Conservation (phyloP, 305 asterid genomes). For the Stenogyne calaminthoides region DNA sequence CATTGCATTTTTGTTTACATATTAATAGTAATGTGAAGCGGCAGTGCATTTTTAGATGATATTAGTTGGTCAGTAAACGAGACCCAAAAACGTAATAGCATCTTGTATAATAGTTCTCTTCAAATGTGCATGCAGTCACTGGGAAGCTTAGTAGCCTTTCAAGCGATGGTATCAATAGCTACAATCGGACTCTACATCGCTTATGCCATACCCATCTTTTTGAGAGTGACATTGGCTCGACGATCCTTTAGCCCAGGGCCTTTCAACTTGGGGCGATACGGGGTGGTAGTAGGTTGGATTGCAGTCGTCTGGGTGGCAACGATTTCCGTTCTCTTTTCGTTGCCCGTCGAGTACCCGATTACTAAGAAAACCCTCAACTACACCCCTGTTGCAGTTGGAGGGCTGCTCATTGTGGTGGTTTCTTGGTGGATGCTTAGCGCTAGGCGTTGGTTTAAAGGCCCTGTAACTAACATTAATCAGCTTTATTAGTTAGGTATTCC, state of each 20-base stretch:
- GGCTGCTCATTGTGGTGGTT: constrained; percentile 59
- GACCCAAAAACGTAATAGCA: too few species aligned
- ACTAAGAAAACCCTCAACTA: constrained; percentile 78
- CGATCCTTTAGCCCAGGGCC: constrained; percentile 79
- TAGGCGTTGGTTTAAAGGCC: constrained; percentile 95
- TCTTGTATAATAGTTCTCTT: too few species aligned
- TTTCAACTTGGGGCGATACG: constrained; percentile 76
- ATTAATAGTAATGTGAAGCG: too few species aligned
- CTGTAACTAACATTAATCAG: constrained; percentile 53
- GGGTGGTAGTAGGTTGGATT: constrained; percentile 72
- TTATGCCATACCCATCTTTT: constrained; percentile 84
- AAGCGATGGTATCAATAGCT: constrained; percentile 97
- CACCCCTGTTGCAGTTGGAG: constrained; percentile 95
- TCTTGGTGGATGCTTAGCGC: constrained; percentile 70
- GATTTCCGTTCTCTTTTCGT: constrained; percentile 85
- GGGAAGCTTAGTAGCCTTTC: constrained; percentile 91
- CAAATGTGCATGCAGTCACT: constrained; percentile 67
- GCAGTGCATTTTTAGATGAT: too few species aligned
- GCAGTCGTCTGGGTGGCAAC: constrained; percentile 83
- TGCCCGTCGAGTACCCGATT: constrained; percentile 84
- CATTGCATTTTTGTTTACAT: too few species aligned
- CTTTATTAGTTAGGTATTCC: not conserved
- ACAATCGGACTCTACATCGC: constrained; percentile 95
- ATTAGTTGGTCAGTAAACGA: too few species aligned
- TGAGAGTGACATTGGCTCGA: constrained; percentile 84